These are phyloP conservation scores for Naganishia sp. DNA, from an alignment of 1,284 basidiomycete species.

Conservation along the genomic window DNA sequence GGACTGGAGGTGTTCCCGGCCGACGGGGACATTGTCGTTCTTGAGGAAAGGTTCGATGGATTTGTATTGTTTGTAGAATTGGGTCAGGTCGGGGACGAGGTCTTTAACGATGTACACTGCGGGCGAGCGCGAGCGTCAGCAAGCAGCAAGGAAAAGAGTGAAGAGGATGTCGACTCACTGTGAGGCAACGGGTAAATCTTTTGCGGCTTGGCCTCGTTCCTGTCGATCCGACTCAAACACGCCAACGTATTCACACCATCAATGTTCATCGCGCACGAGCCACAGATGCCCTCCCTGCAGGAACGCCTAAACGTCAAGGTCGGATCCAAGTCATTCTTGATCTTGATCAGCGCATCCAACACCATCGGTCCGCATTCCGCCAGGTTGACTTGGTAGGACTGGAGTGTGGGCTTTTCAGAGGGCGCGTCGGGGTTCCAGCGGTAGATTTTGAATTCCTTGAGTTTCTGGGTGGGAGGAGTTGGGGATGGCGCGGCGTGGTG, in stretches of 20 bases:
- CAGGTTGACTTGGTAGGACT: constrained; percentile 90
- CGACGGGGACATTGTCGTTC: constrained; percentile 82
- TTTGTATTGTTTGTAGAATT: constrained; percentile 91
- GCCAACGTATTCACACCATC: constrained; percentile 97
- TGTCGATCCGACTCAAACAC: constrained; percentile 93
- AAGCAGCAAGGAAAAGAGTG: neutral
- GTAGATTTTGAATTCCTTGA: constrained; percentile 95
- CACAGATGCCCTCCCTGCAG: constrained; percentile 97
- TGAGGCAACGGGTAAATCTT: constrained; percentile 99
- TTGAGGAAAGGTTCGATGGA: constrained; percentile 94
- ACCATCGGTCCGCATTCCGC: constrained; percentile 97
- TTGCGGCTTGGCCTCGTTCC: constrained; percentile 67
- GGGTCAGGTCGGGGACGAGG: constrained; percentile 72
- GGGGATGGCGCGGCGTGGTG: constrained; percentile 41
- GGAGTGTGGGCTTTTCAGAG: constrained; percentile 83
- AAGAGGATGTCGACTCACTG: constrained; percentile 60
- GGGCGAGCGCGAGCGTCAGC: neutral
- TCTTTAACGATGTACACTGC: constrained; percentile 99
- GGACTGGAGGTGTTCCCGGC: constrained; percentile 76
- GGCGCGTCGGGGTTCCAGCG: constrained; percentile 98
- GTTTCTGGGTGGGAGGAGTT: constrained; percentile 51
- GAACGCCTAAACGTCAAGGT: constrained; percentile 95
- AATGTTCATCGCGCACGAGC: constrained; percentile 99
- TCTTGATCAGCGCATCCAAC: constrained; percentile 77
- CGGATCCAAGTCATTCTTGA: constrained; percentile 97